Conservation (phyloP, 2,329 filamentous ascomycete genomes). For the Calonectria pteridis region DNA sequence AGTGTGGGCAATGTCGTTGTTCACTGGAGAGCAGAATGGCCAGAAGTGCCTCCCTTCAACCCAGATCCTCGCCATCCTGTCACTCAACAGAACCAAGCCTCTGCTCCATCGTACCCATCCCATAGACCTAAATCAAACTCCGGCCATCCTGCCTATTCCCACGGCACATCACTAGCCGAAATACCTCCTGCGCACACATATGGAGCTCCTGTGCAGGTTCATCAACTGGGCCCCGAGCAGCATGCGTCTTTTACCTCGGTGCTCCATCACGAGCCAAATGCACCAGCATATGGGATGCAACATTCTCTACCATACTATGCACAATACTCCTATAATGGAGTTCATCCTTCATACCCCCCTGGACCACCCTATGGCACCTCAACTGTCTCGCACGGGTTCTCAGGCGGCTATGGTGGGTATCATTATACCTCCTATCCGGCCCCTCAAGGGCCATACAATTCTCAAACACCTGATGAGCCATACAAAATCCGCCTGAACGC, state of each 20-base stretch:
- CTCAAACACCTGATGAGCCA: slow-evolving; percentile 22
- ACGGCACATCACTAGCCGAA: slow-evolving; percentile 17
- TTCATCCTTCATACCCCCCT: slow-evolving; percentile 30
- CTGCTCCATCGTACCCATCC: slow-evolving; percentile 11
- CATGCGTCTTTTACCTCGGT: slow-evolving; percentile 16
- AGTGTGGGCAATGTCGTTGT: slow-evolving; percentile 80
- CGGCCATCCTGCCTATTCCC: slow-evolving; percentile 27
- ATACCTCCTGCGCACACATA: slow-evolving; percentile 34
- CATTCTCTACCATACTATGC: slow-evolving; percentile 28
- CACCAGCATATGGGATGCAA: slow-evolving; percentile 27
- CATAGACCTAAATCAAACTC: slow-evolving; percentile 11
- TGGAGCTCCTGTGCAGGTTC: slow-evolving; percentile 17
- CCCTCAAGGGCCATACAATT: slow-evolving; percentile 6
- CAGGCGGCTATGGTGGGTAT: slow-evolving; percentile 19
- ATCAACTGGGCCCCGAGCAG: slow-evolving; percentile 27
- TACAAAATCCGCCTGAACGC: slow-evolving; percentile 64
- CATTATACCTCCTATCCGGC: slow-evolving; percentile 22
- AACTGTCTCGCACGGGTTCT: slow-evolving; percentile 15
- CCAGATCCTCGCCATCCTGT: slow-evolving; percentile 63
- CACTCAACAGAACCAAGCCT: slow-evolving; percentile 25
- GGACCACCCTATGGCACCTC: slow-evolving; percentile 15
- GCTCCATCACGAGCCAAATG: slow-evolving; percentile 23
- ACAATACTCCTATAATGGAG: slow-evolving; percentile 27
- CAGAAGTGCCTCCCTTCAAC: slow-evolving; percentile 78
- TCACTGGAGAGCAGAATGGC: slow-evolving; percentile 86